Evolutionary conservation across 2,329 filamentous ascomycete genomes (phyloP), one percentile per base, ranked within the genome.

Genomic region (Botryotinia convoluta): DNA sequence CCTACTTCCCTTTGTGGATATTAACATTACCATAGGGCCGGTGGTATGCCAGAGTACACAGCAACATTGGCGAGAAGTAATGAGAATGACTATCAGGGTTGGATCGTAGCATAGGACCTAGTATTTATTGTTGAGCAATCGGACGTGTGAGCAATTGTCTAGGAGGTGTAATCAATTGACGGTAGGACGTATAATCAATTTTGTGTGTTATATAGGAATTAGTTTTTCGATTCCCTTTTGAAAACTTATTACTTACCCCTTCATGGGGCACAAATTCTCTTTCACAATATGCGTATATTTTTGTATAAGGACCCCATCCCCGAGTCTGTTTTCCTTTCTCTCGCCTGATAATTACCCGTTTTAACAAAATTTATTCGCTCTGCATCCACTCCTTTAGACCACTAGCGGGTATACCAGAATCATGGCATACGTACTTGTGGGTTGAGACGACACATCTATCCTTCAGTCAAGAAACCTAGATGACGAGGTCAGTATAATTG

Each of bases 81-180:
- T 57, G 69, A 73, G 72, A 72, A 72, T 61, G 35, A 67, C 44
- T 73, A 73, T 42, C 72, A 73, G 44, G 69, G 42, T 42, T 73
- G 72, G 72, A 72, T 72, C n/a, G 22, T 42, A 29, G 35, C 14
- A 39, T 64, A 71, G 44, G 26, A 10, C 10, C 2, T 65, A 48
- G 35, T 32, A 16, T 7, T 42, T 29, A n/a, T 18, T 32, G 0
- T 29, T 32, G 26, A 26, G 54, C 10, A 7, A 42, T 29, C 35
- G n/a, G 18, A 29, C 16, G 26, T 26, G 39, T 32, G 20, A 1
- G 5, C 7, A 29, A 18, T 69, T 6, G 16, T 32, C 12, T 20
- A 22, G 32, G 37, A 42, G 7, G 14, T 7, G n/a, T 20, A 7
- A 32, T 32, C 18, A 29, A 44, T 2, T 32, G 29, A 2, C 29